Conservation (phyloP, 108 stramenopile genomes). For the Cyclotella atomus region DNA sequence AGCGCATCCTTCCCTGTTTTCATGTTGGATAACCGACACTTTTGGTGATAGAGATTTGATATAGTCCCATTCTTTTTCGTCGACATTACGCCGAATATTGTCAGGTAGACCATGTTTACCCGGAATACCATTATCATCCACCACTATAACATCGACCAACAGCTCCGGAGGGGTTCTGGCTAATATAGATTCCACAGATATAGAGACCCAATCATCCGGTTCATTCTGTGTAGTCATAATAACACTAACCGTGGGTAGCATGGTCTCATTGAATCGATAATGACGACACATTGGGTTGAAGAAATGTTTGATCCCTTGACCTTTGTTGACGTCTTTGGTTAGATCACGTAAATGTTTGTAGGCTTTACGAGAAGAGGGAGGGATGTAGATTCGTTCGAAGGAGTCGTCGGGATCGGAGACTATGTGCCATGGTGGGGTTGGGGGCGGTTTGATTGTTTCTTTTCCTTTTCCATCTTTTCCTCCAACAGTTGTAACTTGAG, state of each 20-base stretch:
- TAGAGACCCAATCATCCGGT: conserved; percentile 38
- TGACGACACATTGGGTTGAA: conserved; percentile 56
- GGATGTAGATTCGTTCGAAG: conserved; percentile 50
- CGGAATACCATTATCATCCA: conserved; percentile 57
- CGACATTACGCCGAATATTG: conserved; percentile 44
- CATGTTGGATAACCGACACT: conserved; percentile 50
- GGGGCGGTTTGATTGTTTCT: conserved; percentile 15
- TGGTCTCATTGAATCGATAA: conserved; percentile 46
- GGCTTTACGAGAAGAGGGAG: background rate
- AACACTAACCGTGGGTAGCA: conserved; percentile 46
- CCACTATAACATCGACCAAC: conserved; percentile 48
- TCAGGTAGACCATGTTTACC: conserved; percentile 35
- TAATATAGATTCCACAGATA: conserved; percentile 49
- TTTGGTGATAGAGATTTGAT: conserved; percentile 45
- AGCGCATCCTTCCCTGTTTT: conserved; percentile 50
- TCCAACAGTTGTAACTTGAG: background rate
- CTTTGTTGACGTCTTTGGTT: conserved; percentile 35
- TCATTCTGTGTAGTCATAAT: conserved; percentile 56
- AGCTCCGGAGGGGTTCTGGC: conserved; percentile 54
- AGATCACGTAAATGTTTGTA: conserved; percentile 39
- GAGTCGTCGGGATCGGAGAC: conserved; percentile 49
- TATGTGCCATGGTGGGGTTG: conserved; percentile 46
- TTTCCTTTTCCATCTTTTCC: background rate
- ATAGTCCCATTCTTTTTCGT: conserved; percentile 38
- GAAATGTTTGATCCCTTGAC: conserved; percentile 34